These are phyloP conservation scores for Pseudogymnoascus sp. DNA, from an alignment of 2,329 filamentous ascomycete genomes.

Conservation along the genomic window DNA sequence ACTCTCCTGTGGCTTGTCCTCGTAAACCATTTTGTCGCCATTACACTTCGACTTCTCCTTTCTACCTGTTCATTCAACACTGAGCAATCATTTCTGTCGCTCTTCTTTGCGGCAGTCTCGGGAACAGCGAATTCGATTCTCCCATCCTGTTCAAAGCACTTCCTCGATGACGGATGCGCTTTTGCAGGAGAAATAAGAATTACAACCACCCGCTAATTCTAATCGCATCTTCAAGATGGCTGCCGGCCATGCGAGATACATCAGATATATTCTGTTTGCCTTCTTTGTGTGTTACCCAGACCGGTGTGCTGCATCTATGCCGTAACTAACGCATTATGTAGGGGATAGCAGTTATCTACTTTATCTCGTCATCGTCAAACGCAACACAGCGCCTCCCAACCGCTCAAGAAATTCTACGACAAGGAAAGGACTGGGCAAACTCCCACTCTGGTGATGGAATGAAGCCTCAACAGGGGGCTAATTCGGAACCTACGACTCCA, in stretches of 20 bases:
- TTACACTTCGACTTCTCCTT: background rate
- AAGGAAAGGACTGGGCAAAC: conserved; percentile 18
- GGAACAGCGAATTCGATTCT: background rate
- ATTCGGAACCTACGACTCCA: conserved; percentile 18
- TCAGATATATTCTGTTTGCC: conserved; percentile 71
- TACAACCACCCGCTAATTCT: background rate
- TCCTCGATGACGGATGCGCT: background rate
- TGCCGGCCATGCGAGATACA: conserved; percentile 48
- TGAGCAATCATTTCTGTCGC: background rate
- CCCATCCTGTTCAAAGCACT: background rate
- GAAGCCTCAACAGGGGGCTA: background rate
- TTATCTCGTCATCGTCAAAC: conserved; percentile 59
- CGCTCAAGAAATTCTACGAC: conserved; percentile 24
- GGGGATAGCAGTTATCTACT: conserved; percentile 68
- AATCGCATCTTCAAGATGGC: conserved; percentile 23
- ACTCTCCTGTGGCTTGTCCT: background rate
- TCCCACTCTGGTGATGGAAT: background rate
- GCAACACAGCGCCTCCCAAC: conserved; percentile 28
- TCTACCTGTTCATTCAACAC: background rate
- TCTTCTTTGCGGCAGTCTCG: background rate
- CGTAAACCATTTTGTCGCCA: conserved; percentile 3
- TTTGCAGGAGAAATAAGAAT: background rate
- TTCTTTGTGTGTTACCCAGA: conserved; percentile 58
- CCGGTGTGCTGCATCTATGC: background rate
- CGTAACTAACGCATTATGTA: conserved; percentile 23